These are phyloP conservation scores for Moniliella sp. DNA, from an alignment of 1,284 basidiomycete genomes.

Conservation along the genomic window DNA sequence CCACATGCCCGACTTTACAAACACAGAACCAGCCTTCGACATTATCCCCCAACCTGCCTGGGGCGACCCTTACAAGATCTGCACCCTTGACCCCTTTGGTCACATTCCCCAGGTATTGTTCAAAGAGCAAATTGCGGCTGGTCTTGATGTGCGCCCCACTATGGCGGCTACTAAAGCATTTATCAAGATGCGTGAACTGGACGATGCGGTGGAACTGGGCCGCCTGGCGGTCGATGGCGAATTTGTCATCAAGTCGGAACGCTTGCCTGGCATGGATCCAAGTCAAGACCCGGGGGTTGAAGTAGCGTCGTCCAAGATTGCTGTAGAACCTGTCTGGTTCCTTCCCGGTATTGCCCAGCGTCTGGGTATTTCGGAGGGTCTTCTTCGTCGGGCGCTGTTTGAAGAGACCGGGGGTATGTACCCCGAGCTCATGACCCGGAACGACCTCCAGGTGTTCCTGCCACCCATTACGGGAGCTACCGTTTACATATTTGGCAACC, in stretches of 20 bases:
- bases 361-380: constrained; percentile 45
- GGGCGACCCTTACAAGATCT: constrained; percentile 62
- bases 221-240: constrained; percentile 59
- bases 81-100: constrained; percentile 82
- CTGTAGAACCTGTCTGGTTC: constrained; percentile 53
- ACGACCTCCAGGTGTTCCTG: constrained; percentile 80
- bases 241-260: constrained; percentile 38
- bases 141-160: constrained; percentile 20
- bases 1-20: constrained; percentile 42
- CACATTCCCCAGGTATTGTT: constrained; percentile 66
- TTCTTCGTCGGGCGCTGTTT: constrained; percentile 67
- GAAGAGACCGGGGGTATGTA: constrained; percentile 86
- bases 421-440: constrained; percentile 78
- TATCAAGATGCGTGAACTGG: constrained; percentile 73
- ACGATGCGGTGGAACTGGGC: constrained; percentile 52
- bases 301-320: constrained; percentile 53
- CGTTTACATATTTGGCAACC: constrained; percentile 61
- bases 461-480: constrained; percentile 80
- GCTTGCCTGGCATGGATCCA: constrained; percentile 10
- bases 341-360: constrained; percentile 49
- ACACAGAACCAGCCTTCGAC: constrained; percentile 68
- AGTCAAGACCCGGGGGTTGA: constrained; percentile 55
- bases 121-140: constrained; percentile 36
- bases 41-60: constrained; percentile 62
- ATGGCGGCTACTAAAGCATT: constrained; percentile 39